Conservation (phyloP, 371 early-diverging fungal genomes). For the Umbelopsis sp. region DNA sequence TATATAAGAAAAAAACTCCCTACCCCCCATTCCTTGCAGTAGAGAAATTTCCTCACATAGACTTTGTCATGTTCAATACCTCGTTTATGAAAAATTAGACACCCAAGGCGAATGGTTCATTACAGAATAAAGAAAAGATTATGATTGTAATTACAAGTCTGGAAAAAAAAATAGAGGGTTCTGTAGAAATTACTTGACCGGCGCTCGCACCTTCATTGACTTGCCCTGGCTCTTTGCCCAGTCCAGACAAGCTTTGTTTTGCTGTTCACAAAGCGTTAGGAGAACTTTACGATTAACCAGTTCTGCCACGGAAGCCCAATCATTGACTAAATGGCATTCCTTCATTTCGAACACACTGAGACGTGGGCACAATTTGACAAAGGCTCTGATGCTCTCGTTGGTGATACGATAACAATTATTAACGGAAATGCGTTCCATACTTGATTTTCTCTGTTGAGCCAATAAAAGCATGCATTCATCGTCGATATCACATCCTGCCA, state of each 20-base stretch:
- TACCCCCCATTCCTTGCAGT: too few species aligned
- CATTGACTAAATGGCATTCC: slow-evolving; percentile 50
- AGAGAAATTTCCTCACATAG: too few species aligned
- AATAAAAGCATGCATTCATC: slow-evolving; percentile 54
- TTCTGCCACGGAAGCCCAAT: slow-evolving; percentile 48
- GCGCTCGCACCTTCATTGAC: slow-evolving; percentile 33
- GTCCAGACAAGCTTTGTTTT: slow-evolving; percentile 35
- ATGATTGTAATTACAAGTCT: slow-evolving; percentile 6
- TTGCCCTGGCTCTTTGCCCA: slow-evolving; percentile 41
- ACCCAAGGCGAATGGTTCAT: neutral
- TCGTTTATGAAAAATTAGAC: too few species aligned
- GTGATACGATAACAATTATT: slow-evolving; percentile 57
- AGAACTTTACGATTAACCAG: slow-evolving; percentile 40
- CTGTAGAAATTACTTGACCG: slow-evolving; percentile 28
- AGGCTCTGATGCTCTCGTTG: slow-evolving; percentile 49
- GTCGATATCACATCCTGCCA: slow-evolving; percentile 62
- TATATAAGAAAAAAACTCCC: too few species aligned
- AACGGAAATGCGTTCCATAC: slow-evolving; percentile 58
- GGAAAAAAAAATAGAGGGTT: neutral
- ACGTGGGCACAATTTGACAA: slow-evolving; percentile 51
- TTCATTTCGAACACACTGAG: slow-evolving; percentile 64
- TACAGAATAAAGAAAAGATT: slow-evolving; percentile 1
- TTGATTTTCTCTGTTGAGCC: slow-evolving; percentile 40
- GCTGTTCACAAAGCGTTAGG: slow-evolving; percentile 46
- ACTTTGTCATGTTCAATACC: too few species aligned